These are phyloP conservation scores for Fusarium sp. DNA, from an alignment of 2,329 filamentous ascomycete species.

Conservation along the genomic window DNA sequence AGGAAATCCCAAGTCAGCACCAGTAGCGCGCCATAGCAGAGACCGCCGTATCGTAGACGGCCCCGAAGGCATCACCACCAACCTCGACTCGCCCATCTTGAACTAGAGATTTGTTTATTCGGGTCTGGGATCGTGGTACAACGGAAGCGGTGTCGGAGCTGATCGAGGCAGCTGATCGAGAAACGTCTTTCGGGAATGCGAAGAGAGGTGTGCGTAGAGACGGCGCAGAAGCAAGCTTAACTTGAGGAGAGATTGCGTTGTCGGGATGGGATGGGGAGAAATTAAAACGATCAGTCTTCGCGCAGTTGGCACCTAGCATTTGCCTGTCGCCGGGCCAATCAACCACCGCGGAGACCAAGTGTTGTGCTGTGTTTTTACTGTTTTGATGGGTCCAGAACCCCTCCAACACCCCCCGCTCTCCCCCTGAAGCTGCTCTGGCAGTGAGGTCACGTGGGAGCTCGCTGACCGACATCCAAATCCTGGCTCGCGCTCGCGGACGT, in stretches of 20 bases:
- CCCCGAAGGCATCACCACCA: conserved; percentile 39
- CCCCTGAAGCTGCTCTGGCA: conserved; percentile 22
- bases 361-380: conserved; percentile 21
- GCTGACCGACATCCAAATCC: not conserved
- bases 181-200: conserved; percentile 11
- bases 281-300: conserved; percentile 44
- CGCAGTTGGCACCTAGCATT: conserved; percentile 33
- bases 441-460: conserved; percentile 36
- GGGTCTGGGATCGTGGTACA: conserved; percentile 11
- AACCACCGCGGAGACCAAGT: conserved; percentile 42
- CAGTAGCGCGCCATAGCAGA: not conserved
- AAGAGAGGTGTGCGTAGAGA: conserved; percentile 2
- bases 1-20: conserved; percentile 31
- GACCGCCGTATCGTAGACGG: conserved; percentile 7
- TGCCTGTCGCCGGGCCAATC: conserved; percentile 46
- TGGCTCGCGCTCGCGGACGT: not conserved
- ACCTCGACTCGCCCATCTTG: conserved; percentile 64
- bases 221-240: conserved; percentile 22
- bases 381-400: conserved; percentile 20
- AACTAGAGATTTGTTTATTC: conserved; percentile 37
- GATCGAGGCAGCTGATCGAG: conserved; percentile 12
- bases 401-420: conserved; percentile 16
- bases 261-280: conserved; percentile 45
- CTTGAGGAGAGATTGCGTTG: conserved; percentile 41
- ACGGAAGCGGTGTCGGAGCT: not conserved